Percentiles rank a stretch among this genome's conserved stretches.
Conservation (phyloP, 129 eudicot genomes). For the Solidago caesia region DNA sequence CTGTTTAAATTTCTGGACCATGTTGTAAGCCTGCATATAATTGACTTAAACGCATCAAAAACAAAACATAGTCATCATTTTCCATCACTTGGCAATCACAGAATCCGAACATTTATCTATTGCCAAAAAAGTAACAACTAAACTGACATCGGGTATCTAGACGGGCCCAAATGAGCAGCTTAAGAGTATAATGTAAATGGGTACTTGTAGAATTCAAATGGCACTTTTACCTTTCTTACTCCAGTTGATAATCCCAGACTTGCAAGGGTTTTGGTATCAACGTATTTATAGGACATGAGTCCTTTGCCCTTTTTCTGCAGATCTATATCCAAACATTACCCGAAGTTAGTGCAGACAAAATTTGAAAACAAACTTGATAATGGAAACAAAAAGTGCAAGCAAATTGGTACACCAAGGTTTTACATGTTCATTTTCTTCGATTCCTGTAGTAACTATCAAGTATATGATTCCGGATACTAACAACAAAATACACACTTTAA, state of each 20-base stretch:
- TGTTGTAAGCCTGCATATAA: conserved; percentile 69
- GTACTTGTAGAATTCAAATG: neutral
- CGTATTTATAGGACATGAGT: conserved; percentile 48
- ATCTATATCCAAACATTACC: conserved; percentile 23
- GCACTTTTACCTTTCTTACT: conserved; percentile 69
- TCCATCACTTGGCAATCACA: neutral
- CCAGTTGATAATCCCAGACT: conserved; percentile 91
- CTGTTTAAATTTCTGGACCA: conserved; percentile 74
- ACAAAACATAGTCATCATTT: neutral
- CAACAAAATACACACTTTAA: neutral
- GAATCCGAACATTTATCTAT: neutral
- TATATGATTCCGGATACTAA: neutral
- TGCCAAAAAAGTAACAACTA: neutral
- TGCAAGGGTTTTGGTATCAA: conserved; percentile 52
- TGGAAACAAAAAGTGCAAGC: neutral
- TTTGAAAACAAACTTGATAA: neutral
- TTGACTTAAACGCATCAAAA: neutral
- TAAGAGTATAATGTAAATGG: neutral
- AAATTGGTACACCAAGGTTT: neutral
- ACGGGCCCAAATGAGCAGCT: neutral
- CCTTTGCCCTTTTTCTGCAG: conserved; percentile 31
- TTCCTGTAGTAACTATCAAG: neutral
- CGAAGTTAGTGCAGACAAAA: neutral
- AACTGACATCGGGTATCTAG: neutral
- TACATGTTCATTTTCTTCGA: too few relatives aligned